Evolutionary conservation across 371 early-diverging fungal species (phyloP).

Genomic region (Fennellomyces sp.): DNA sequence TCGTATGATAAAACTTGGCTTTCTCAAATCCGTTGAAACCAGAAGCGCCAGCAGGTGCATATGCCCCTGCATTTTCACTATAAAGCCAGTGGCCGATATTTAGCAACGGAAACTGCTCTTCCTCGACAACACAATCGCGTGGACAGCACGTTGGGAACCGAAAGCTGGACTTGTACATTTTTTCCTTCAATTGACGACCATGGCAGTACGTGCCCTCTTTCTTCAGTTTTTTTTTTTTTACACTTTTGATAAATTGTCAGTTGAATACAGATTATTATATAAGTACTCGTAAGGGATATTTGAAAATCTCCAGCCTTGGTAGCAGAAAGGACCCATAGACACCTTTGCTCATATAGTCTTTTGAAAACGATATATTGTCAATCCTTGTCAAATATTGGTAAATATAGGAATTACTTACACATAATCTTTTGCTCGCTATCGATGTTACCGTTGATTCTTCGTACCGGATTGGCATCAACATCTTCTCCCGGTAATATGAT

Average conservation of each 20-base stretch:
- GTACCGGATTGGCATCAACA: too few relatives aligned
- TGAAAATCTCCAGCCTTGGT: too few relatives aligned
- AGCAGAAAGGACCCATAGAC: slow-evolving; percentile 97
- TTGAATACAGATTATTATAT: too few relatives aligned
- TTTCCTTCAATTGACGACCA: too few relatives aligned
- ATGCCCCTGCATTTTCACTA: slow-evolving; percentile 96
- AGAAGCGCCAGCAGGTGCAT: slow-evolving; percentile 85
- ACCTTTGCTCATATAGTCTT: slow-evolving; percentile 95
- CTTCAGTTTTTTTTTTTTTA: neutral
- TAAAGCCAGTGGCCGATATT: slow-evolving; percentile 95
- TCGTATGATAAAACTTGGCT: neutral
- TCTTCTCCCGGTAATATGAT: slow-evolving; percentile 43
- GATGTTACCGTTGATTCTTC: too few relatives aligned
- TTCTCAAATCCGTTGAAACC: slow-evolving; percentile 87
- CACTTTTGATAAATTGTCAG: slow-evolving; percentile 90
- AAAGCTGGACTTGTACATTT: slow-evolving; percentile 66
- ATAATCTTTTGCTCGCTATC: slow-evolving; percentile 64
- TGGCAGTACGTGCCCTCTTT: too few relatives aligned
- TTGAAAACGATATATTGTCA: neutral
- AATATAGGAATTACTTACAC: slow-evolving; percentile 52
- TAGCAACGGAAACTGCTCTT: slow-evolving; percentile 77
- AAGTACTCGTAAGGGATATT: too few relatives aligned
- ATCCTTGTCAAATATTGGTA: too few relatives aligned
- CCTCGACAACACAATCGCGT: slow-evolving; percentile 86
- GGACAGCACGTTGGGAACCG: slow-evolving; percentile 99